Percentiles rank a stretch among this genome's conserved stretches.
These are phyloP conservation scores for Suhomyces maxii DNA, from an alignment of 1,139 yeast genomes.

Conservation along the genomic window DNA sequence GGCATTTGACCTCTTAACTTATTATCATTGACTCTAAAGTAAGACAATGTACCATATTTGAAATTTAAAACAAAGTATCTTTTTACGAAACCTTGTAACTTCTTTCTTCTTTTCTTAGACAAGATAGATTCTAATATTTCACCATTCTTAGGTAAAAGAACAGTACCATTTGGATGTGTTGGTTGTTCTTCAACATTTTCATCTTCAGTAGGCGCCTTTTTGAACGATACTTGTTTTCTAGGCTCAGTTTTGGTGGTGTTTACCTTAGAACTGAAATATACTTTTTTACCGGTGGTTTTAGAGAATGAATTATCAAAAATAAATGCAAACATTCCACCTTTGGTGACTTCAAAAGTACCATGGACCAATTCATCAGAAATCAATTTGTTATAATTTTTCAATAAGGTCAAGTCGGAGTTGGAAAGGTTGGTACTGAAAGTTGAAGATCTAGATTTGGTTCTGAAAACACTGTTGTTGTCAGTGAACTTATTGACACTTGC, in stretches of 20 bases:
- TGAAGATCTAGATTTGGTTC: conserved; percentile 38
- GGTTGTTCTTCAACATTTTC: background rate
- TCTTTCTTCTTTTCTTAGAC: conserved; percentile 72
- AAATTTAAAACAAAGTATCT: conserved; percentile 82
- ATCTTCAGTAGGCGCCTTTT: background rate
- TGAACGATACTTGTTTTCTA: conserved; percentile 6
- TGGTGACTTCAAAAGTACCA: conserved; percentile 58
- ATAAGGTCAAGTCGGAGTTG: conserved; percentile 39
- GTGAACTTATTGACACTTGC: conserved; percentile 42
- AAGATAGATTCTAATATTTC: conserved; percentile 72
- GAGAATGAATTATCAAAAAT: conserved; percentile 92
- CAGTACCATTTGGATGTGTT: conserved; percentile 11
- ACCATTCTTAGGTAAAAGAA: conserved; percentile 49
- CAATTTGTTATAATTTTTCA: conserved; percentile 43
- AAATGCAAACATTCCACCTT: conserved; percentile 76
- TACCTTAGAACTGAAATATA: conserved; percentile 63
- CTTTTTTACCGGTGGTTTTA: conserved; percentile 78
- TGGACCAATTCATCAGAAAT: conserved; percentile 58
- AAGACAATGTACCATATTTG: conserved; percentile 79
- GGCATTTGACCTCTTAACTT: conserved; percentile 92
- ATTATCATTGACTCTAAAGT: conserved; percentile 67
- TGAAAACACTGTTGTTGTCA: conserved; percentile 26
- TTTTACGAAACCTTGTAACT: conserved; percentile 79
- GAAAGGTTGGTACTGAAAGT: conserved; percentile 34
- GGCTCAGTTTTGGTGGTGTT: conserved; percentile 10